Evolutionary conservation across 768 basidiomycete genomes (phyloP).

Genomic region (Pholiota microspora): DNA sequence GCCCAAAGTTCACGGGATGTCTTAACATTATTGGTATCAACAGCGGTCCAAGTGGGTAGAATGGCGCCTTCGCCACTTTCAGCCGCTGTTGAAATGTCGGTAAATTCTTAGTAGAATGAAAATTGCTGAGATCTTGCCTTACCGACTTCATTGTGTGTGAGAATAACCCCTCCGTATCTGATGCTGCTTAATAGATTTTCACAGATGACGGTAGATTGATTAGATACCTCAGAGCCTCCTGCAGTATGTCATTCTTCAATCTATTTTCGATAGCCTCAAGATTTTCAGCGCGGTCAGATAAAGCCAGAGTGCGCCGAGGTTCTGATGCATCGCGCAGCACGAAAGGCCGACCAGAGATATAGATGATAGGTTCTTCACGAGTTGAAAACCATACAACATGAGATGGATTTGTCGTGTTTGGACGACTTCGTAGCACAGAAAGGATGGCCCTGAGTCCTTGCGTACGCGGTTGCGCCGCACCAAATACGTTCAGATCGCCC

Average conservation of each 20-base stretch:
- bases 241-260: constrained; percentile 87
- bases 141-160: constrained; percentile 94
- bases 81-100: constrained; percentile 11
- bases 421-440: constrained; percentile 76
- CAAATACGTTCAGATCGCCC: constrained; percentile 86
- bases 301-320: constrained; percentile 70
- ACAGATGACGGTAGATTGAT: neutral
- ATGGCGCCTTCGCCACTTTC: constrained; percentile 73
- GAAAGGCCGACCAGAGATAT: constrained; percentile 90
- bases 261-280: constrained; percentile 90
- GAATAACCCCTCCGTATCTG: constrained; percentile 85
- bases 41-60: constrained; percentile 90
- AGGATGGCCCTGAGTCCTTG: constrained; percentile 90
- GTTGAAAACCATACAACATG: constrained; percentile 96
- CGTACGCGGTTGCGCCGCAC: constrained; percentile 92
- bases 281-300: constrained; percentile 94
- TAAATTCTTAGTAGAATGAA: neutral
- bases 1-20: constrained; percentile 89
- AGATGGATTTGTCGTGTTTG: constrained; percentile 57
- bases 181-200: neutral
- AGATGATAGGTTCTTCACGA: constrained; percentile 91
- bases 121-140: constrained; percentile 17
- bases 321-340: constrained; percentile 86
- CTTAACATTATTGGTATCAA: constrained; percentile 79
- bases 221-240: constrained; percentile 69